Base-by-base conservation (phyloP, 768 basidiomycete genomes). In the Arthromyces matolae region DNA sequence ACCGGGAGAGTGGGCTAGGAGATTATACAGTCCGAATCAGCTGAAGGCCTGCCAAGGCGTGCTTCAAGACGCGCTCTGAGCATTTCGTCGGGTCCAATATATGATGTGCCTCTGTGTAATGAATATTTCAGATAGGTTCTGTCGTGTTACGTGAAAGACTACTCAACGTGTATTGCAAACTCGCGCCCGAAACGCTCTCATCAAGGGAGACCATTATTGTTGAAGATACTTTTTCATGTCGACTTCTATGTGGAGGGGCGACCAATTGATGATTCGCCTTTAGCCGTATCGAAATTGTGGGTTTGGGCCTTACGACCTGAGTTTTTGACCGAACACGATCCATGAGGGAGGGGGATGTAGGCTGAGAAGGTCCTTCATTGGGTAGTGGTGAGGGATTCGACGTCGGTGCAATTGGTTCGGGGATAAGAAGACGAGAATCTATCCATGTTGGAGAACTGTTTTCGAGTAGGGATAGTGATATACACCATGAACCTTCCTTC, bases 401-500 rank as follows among this genome's bases (percentile, higher is more conserved):
- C 3, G 8, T 8, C 12, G 29, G 35, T 25, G 27, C 49, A 52
- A n/a, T 45, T 42, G 25, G 69, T 19, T 71, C 64, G 0, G 65
- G 59, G 31, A 82, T 67, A 28, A 81, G 45, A 8, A 85, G 64
- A 3, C 69, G 70, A 0, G 79, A 76, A 55, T 84, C 75, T 29
- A 86, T 53, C 53, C 70, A 78, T 4, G 82, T 80, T 2, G 83
- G 77, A 0, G 80, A 74, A 48, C 82, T 83, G 42, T 77, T 67
- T 43, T 80, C 78, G 5, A 78, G 64, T 4, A 85, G 60, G 1
- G 71, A 70, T 2, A 85, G 74, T 1, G 70, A 64, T 25, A 83
- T 66, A 31, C 73, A 70, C 81, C 75, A 76, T 14, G 71, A 64
- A 5, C 73, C 73, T 27, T 59, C 54, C n/a, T 57, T 60, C 3